A percentile compares a stretch with the other conserved stretches of the same genome.
Conservation (phyloP, 192 early-diverging fungal species). For the Coemansia sp. region DNA sequence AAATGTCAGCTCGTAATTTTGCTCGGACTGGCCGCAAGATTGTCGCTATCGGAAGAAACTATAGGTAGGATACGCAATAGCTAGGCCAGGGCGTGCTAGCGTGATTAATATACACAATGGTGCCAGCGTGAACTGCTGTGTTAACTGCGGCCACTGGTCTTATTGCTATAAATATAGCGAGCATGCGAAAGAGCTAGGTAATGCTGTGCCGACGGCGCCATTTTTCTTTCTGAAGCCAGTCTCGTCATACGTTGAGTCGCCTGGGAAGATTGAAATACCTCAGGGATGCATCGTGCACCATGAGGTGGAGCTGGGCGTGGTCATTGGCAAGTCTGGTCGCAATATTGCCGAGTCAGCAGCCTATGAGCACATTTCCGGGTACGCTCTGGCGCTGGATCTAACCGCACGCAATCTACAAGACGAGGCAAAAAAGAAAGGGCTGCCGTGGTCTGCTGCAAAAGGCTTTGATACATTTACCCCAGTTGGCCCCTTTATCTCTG, state of each 20-base stretch:
- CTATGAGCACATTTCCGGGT: constrained; percentile 65
- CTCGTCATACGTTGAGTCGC: constrained; percentile 69
- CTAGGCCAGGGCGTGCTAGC: neutral
- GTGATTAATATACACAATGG: neutral
- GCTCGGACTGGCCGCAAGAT: constrained; percentile 76
- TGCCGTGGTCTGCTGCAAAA: constrained; percentile 91
- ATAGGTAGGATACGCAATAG: constrained; percentile 51
- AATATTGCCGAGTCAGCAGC: constrained; percentile 69
- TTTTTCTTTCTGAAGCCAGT: constrained; percentile 95
- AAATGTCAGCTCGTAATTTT: constrained; percentile 36
- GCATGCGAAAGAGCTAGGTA: constrained; percentile 92
- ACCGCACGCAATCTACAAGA: constrained; percentile 90
- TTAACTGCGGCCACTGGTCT: constrained; percentile 10
- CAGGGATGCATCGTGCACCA: constrained; percentile 78
- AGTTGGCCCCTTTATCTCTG: constrained; percentile 80
- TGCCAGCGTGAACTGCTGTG: neutral
- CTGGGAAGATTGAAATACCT: constrained; percentile 77
- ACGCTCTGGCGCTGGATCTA: constrained; percentile 87
- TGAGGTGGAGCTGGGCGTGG: constrained; percentile 91
- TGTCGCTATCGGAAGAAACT: constrained; percentile 92
- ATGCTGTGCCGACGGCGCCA: constrained; percentile 82
- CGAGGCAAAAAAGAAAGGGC: constrained; percentile 74
- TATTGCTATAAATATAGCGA: constrained; percentile 57
- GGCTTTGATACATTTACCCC: constrained; percentile 95
- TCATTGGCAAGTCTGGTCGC: constrained; percentile 79